Conservation (phyloP, 2,329 filamentous ascomycete species). For the Scleromitrula shiraiana region DNA sequence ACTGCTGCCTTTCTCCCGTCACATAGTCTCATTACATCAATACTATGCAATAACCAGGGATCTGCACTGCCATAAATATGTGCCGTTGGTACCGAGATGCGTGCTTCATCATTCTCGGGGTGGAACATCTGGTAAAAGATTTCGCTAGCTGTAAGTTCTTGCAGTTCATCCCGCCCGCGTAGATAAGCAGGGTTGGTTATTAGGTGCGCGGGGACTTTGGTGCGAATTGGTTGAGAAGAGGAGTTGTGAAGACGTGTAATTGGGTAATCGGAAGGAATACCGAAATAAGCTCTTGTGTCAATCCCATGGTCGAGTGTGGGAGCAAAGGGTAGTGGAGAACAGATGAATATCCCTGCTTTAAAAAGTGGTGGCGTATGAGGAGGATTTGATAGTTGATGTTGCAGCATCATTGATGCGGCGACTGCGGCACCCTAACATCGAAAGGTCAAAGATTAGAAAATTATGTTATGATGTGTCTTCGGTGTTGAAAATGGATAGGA, state of each 20-base stretch:
- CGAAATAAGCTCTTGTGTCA: not conserved
- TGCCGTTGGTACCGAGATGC: not conserved
- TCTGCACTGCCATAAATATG: not conserved
- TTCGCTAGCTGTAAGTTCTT: not conserved
- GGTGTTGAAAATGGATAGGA: not conserved
- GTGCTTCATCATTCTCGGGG: not conserved
- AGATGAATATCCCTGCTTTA: not conserved
- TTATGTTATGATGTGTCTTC: not conserved
- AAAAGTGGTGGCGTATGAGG: not conserved
- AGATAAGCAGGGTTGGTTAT: not conserved
- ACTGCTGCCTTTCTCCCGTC: not conserved
- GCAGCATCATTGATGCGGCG: not conserved
- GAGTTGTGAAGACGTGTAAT: not conserved
- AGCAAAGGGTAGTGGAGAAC: not conserved
- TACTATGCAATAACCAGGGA: not conserved
- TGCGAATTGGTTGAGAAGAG: not conserved
- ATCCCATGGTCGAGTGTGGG: not conserved
- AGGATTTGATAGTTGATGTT: not conserved
- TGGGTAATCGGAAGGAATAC: not conserved
- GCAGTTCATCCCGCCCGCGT: not conserved
- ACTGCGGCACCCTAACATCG: not conserved
- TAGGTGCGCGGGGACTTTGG: not conserved
- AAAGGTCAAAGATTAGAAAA: not conserved
- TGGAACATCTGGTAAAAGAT: not conserved
- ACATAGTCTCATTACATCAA: not conserved